Evolutionary conservation across 2,329 filamentous ascomycete species (phyloP).

Genomic region (Curvularia sp.): DNA sequence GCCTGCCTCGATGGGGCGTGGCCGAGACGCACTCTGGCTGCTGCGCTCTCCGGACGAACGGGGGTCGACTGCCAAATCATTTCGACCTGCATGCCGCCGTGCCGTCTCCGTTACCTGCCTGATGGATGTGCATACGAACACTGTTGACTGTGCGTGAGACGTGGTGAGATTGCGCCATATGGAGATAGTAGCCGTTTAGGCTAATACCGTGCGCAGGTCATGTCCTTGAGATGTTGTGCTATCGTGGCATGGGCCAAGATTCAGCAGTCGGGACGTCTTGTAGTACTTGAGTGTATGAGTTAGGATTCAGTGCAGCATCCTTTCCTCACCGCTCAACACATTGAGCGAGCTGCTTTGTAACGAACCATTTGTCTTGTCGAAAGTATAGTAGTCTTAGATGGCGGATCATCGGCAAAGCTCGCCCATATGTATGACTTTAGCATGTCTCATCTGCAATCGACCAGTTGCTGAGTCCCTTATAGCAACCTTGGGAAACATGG

Average conservation of each 20-base stretch:
- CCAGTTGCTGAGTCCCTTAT: neutral
- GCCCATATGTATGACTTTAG: neutral
- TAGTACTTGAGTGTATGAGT: slow-evolving; percentile 5
- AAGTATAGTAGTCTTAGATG: neutral
- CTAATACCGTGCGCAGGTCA: slow-evolving; percentile 6
- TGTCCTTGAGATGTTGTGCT: slow-evolving; percentile 1
- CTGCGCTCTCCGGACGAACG: slow-evolving; percentile 33
- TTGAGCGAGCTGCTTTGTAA: neutral
- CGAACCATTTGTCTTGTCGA: neutral
- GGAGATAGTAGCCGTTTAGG: slow-evolving; percentile 10
- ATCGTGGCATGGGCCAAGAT: neutral
- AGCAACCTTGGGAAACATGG: slow-evolving; percentile 7
- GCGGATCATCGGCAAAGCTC: neutral
- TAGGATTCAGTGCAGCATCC: neutral
- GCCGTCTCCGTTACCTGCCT: slow-evolving; percentile 15
- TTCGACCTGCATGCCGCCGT: slow-evolving; percentile 21
- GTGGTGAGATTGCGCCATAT: slow-evolving; percentile 7
- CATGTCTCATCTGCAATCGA: neutral
- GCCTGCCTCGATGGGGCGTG: slow-evolving; percentile 18
- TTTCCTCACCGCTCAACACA: neutral
- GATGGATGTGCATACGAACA: slow-evolving; percentile 1
- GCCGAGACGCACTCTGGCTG: slow-evolving; percentile 27
- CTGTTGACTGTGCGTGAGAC: slow-evolving; percentile 11
- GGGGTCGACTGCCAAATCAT: slow-evolving; percentile 24
- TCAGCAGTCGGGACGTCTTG: neutral